Conservation (phyloP, 2,329 filamentous ascomycete genomes). For the Aspergillus sp. region DNA sequence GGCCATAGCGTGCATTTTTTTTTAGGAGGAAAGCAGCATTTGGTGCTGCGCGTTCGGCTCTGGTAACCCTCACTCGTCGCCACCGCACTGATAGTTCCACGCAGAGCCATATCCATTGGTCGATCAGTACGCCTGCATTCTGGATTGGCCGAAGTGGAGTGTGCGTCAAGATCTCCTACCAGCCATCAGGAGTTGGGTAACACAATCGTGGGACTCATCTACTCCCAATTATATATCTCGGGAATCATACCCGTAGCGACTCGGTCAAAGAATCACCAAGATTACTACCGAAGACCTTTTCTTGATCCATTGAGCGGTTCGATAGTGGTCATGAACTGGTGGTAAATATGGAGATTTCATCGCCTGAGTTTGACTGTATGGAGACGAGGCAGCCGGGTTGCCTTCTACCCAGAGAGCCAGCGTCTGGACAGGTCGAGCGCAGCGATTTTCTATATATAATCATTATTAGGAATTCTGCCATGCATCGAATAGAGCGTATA, state of each 20-base stretch:
- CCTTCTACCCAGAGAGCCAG: not conserved
- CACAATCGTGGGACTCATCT: not conserved
- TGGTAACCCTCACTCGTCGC: not conserved
- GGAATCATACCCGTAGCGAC: not conserved
- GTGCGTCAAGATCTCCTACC: not conserved
- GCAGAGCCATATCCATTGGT: not conserved
- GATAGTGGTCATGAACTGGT: not conserved
- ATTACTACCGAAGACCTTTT: not conserved
- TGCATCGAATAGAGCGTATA: not conserved
- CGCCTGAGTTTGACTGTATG: not conserved
- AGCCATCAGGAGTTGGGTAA: not conserved
- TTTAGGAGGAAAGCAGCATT: not conserved
- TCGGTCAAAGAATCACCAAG: not conserved
- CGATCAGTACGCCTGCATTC: not conserved
- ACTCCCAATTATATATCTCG: not conserved
- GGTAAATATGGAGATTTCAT: no score
- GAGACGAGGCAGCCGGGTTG: not conserved
- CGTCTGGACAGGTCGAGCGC: not conserved
- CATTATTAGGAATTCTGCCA: conserved; percentile 1
- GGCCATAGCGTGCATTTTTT: not conserved
- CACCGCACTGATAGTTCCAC: conserved; percentile 4
- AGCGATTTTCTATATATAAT: not conserved
- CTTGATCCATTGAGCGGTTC: not conserved
- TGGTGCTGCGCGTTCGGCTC: not conserved
- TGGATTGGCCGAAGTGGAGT: conserved; percentile 1